Percentiles rank a stretch among this genome's conserved stretches.
These are phyloP conservation scores for Dothideomycetes sp. DNA, from an alignment of 2,329 filamentous ascomycete species.

Conservation along the genomic window DNA sequence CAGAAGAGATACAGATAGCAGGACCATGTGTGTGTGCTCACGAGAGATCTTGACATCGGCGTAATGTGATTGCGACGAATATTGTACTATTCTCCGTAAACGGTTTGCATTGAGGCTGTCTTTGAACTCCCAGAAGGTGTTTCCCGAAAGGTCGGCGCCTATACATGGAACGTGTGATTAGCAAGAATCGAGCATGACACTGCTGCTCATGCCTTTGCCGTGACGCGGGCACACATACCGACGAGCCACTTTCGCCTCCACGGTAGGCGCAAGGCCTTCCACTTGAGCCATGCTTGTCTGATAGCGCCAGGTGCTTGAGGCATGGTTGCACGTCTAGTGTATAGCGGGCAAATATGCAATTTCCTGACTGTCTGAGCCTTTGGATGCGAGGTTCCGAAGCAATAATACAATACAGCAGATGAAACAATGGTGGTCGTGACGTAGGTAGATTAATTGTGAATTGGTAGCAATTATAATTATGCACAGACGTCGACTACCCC, in stretches of 20 bases:
- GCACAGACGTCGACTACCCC: too few relatives aligned
- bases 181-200: too few relatives aligned
- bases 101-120: constrained; percentile 46
- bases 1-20: neutral
- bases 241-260: constrained; percentile 53
- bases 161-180: constrained; percentile 14
- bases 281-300: constrained; percentile 48
- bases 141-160: constrained; percentile 54
- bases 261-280: constrained; percentile 53
- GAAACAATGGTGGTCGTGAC: too few relatives aligned
- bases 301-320: constrained; percentile 29
- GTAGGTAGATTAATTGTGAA: too few relatives aligned
- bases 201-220: neutral
- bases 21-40: constrained; percentile 23
- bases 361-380: too few relatives aligned
- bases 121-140: constrained; percentile 60
- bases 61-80: constrained; percentile 43
- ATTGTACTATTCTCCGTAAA: constrained; percentile 50
- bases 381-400: too few relatives aligned
- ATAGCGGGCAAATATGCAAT: too few relatives aligned
- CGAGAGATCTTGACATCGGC: constrained; percentile 53
- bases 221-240: constrained; percentile 32
- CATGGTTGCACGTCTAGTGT: too few relatives aligned
- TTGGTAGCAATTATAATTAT: too few relatives aligned
- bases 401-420: too few relatives aligned